These are phyloP conservation scores for Penicillium brevicompactum DNA, from an alignment of 2,329 filamentous ascomycete species.

Conservation along the genomic window DNA sequence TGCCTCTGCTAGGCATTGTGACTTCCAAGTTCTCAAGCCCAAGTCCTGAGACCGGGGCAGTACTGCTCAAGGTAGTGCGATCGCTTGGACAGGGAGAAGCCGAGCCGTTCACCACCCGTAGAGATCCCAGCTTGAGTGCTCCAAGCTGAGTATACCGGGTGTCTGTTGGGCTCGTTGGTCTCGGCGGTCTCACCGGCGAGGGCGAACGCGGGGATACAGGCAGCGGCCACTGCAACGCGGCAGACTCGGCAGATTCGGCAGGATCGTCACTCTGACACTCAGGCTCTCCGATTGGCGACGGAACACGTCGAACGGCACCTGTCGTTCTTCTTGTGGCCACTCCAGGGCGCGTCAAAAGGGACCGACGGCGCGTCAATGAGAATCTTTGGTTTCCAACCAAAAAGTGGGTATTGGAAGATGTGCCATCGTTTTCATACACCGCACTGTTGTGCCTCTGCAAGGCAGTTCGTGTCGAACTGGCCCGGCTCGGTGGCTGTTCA, in stretches of 20 bases:
- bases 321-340: constrained; percentile 39
- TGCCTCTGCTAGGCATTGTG: constrained; percentile 1
- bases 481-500: constrained; percentile 28
- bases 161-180: constrained; percentile 34
- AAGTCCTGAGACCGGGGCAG: constrained; percentile 17
- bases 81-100: constrained; percentile 43
- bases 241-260: constrained; percentile 12
- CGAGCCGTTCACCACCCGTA: constrained; percentile 43
- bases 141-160: constrained; percentile 44
- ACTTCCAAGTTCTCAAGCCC: constrained; percentile 17
- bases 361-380: constrained; percentile 41
- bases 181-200: constrained; percentile 20
- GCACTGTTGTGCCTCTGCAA: constrained; percentile 26
- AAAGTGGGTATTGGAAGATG: constrained; percentile 37
- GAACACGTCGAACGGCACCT: constrained; percentile 22
- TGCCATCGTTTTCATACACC: constrained; percentile 29
- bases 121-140: constrained; percentile 41
- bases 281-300: constrained; percentile 28
- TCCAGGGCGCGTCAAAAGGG: constrained; percentile 38
- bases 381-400: constrained; percentile 36
- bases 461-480: constrained; percentile 33
- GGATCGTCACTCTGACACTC: constrained; percentile 13
- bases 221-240: constrained; percentile 23
- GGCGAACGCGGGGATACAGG: constrained; percentile 12
- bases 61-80: constrained; percentile 24